Conservation (phyloP, 148 eudicot species). For the Arbutus unedo region DNA sequence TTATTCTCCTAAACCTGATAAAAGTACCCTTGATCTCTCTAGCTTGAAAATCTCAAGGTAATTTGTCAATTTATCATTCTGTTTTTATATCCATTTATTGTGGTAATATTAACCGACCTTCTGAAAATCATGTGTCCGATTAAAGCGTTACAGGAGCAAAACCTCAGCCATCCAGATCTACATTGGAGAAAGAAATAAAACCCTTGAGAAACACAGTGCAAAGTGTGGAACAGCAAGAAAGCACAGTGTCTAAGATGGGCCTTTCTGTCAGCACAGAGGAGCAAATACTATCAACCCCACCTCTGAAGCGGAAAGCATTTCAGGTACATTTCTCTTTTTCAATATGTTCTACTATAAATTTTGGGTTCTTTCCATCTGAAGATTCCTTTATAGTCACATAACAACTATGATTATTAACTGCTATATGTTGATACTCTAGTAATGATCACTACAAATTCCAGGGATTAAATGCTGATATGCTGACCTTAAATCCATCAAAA, state of each 20-base stretch:
- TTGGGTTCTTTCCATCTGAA: neutral
- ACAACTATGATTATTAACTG: neutral
- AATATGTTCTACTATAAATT: neutral
- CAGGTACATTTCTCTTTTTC: slow-evolving; percentile 34
- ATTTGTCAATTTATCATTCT: slow-evolving; percentile 5
- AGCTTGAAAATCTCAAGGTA: slow-evolving; percentile 31
- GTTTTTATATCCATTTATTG: neutral
- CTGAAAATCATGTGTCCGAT: neutral
- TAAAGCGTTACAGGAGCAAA: slow-evolving; percentile 28
- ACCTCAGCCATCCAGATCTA: slow-evolving; percentile 21
- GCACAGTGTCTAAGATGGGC: slow-evolving; percentile 16
- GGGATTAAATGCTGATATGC: slow-evolving; percentile 32
- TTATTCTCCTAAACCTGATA: slow-evolving; percentile 24
- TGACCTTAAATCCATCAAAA: slow-evolving; percentile 42
- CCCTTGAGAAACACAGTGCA: slow-evolving; percentile 20
- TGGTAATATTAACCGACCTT: neutral
- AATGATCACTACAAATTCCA: slow-evolving; percentile 17
- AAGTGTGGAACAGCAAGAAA: slow-evolving; percentile 17
- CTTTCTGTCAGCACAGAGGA: slow-evolving; percentile 26
- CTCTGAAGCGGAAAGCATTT: slow-evolving; percentile 58
- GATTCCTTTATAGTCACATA: neutral
- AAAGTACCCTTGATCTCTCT: slow-evolving; percentile 26
- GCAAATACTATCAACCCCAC: slow-evolving; percentile 37
- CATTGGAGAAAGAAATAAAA: slow-evolving; percentile 25
- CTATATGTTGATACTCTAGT: neutral